Evolutionary conservation across 2,329 filamentous ascomycete genomes (phyloP), one percentile per base, ranked within the genome.

Genomic region (Onygena corvina): DNA sequence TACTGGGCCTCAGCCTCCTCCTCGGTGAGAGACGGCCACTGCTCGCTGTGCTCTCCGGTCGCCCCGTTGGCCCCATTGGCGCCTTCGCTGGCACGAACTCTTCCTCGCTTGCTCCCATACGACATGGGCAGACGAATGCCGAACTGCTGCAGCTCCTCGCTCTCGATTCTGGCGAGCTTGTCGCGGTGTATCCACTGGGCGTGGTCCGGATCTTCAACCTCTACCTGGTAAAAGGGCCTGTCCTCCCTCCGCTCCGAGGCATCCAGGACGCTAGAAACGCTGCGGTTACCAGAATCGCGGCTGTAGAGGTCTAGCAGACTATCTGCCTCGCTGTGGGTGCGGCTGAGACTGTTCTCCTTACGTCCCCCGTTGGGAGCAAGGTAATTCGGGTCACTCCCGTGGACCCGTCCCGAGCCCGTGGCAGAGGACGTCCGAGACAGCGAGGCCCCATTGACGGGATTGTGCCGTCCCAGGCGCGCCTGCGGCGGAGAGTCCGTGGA

Each of bases 121-220:
- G 61, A 66, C 50, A 60, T 64, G 50, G 63, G 56, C 62, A 70
- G 48, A 30, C 67, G 61, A 44, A 71, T 67, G 16, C 70, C 68
- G 7, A 69, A 68, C 54, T 71, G 69, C 48, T 73, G 71, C 45
- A 73, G 57, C 55, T 74, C 71, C 58, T 73, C 68, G 50, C 69
- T 73, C 56, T 74, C 71, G 29, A 74, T 74, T 48, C 65, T 66
- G 18, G 71, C 71, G 50, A 74, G 56, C 56, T 74, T 74, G 55
- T 74, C 71, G 7, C 71, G 64, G 52, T 74, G 71, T 48, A 74
- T 74, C 71, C 71, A 74, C 33, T 70, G 67, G 50, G 67, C 66
- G 16, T 63, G 56, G 27, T 63, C 58, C 16, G 57, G 55, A n/a
- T 67, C 63, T 29, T 60, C 50, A 9, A 59, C 20, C 11, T 40